Evolutionary conservation across 2,329 filamentous ascomycete genomes (phyloP), one percentile per base, ranked within the genome.

Genomic region (Talaromyces piceae): DNA sequence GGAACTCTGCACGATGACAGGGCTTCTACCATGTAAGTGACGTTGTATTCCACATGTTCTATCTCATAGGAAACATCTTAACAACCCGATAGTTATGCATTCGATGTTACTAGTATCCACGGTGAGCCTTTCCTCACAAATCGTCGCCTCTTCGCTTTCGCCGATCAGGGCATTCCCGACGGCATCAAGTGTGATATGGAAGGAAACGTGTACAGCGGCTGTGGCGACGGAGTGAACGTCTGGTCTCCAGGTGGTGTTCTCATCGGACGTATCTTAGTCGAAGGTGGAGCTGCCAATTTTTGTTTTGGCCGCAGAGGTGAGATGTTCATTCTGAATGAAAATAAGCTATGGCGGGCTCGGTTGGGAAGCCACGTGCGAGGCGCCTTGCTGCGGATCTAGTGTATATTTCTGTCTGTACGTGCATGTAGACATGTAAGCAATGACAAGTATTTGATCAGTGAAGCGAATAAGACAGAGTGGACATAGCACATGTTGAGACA

Each of bases 191-290:
- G 73, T 37, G 79, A 82, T 57, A 68, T 67, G 1, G 57, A 73
- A 3, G 79, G 79, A 2, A 81, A 81, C 59, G 74, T 82, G 1
- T 82, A 79, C 63, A 71, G 73, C 23, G 77, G 75, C 0, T 78
- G 76, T 53, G 76, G 75, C 0, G 78, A 81, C 58, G 78, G 78
- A 0, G 65, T 81, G 18, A 72, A 79, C 52, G 70, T 81, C 7
- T 82, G 77, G 76, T 73, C 69, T 51, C 61, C 70, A 0, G 69
- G 69, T 0, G 79, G 78, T 1, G 69, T 60, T 3, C 58, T 78
- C 16, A 73, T 86, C 57, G 69, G 75, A 2, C 84, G 83, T 65
- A 78, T 85, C 37, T 76, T 76, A 55, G 63, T 79, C 0, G 74
- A 75, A 0, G 68, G 69, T 30, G 69, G 66, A 0, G 67, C 66